Base-by-base conservation (phyloP, 495 filamentous ascomycete species). In the Penicillium lagena region DNA sequence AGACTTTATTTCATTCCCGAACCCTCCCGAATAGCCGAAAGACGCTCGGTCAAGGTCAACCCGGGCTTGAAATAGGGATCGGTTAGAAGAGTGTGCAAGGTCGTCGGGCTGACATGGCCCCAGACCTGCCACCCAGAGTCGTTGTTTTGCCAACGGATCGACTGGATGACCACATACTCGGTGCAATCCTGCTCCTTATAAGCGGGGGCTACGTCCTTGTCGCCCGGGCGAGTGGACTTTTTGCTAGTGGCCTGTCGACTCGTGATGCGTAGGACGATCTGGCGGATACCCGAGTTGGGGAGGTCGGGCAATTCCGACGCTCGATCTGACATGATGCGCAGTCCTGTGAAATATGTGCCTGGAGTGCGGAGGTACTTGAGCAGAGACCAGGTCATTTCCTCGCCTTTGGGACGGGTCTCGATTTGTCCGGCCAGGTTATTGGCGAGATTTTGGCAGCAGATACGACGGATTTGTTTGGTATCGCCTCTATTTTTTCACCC, bases 141-240 rank as follows among this genome's bases (percentile, higher is more conserved):
- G 49, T 71, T 54, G 41, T 78, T 85, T 2, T 70, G 70, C 64
- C 76, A 64, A 39, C 82, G 59, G 17, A 63, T 51, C 54, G 75
- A 73, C 67, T 89, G 86, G 14, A 95, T 54, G 6, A 91, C 85
- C n/a, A 96, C 15, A 55, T 94, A 84, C 70, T 96, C 90, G 1
- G 68, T 63, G 45, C 85, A 71, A 46, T 83, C 80, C 53, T 79
- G 81, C 60, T 77, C 68, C 59, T 79, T 75, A 34, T 69, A 72
- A 34, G 73, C 30, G 11, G 43, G 31, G 4, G 31, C 22, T n/a
- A 42, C 43, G 22, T 37, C 13, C 14, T 40, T 32, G n/a, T 28
- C 9, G 29, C 4, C 17, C n/a, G 35, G 15, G 31, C 9, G 28
- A 8, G 31, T 9, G 12, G 13, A 33, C 27, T 40, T 35, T 32